Percentiles rank a stretch among this genome's conserved stretches.
Conservation (phyloP, 371 early-diverging fungal species). For the Lichtheimia corymbifera region DNA sequence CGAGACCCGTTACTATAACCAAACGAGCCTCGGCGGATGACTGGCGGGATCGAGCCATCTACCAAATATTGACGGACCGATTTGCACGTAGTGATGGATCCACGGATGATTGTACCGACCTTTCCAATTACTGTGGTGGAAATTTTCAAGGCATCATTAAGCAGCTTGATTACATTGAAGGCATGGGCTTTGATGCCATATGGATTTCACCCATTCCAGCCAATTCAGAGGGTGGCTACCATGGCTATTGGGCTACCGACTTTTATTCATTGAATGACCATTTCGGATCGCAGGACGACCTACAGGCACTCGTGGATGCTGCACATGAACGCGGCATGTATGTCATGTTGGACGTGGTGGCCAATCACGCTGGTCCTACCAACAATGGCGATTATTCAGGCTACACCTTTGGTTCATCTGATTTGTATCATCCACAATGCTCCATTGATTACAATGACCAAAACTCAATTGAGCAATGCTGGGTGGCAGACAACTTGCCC, state of each 20-base stretch:
- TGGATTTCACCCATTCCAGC: slow-evolving; percentile 47
- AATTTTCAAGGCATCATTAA: slow-evolving; percentile 35
- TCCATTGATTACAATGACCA: slow-evolving; percentile 27
- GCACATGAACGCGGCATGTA: slow-evolving; percentile 37
- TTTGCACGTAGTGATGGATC: slow-evolving; percentile 29
- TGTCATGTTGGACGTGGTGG: slow-evolving; percentile 51
- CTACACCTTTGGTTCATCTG: slow-evolving; percentile 22
- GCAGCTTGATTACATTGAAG: slow-evolving; percentile 37
- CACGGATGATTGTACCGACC: slow-evolving; percentile 18
- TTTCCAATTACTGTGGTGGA: slow-evolving; percentile 47
- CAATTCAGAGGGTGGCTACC: slow-evolving; percentile 25
- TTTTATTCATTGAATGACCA: slow-evolving; percentile 34
- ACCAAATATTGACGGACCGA: slow-evolving; percentile 46
- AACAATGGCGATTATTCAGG: slow-evolving; percentile 21
- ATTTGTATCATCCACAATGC: slow-evolving; percentile 26
- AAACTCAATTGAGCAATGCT: slow-evolving; percentile 28
- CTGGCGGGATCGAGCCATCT: slow-evolving; percentile 39
- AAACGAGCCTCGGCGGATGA: slow-evolving; percentile 28
- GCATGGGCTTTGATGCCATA: slow-evolving; percentile 48
- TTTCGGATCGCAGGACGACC: slow-evolving; percentile 43
- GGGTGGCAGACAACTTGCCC: slow-evolving; percentile 23
- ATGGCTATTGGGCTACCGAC: slow-evolving; percentile 46
- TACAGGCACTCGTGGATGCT: slow-evolving; percentile 31
- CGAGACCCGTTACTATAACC: not conserved
- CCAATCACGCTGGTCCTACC: slow-evolving; percentile 48